Evolutionary conservation across 768 basidiomycete genomes (phyloP).

Genomic region (Podaxis sp.): DNA sequence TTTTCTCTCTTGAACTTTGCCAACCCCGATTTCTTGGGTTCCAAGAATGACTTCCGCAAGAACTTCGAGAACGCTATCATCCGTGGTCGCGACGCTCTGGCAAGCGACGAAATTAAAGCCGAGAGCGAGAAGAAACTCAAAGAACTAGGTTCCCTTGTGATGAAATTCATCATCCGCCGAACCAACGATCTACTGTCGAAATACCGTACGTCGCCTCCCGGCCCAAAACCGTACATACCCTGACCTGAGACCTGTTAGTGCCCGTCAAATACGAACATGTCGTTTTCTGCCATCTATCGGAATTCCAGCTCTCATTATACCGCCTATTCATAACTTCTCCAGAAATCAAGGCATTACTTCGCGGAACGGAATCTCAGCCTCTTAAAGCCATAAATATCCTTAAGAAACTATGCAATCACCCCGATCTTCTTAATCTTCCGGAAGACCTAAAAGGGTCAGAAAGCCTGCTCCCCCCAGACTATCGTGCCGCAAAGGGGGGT

Average conservation of each 20-base stretch:
- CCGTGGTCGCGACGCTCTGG: constrained; percentile 86
- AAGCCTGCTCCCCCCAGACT: constrained; percentile 57
- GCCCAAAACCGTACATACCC: constrained; percentile 3
- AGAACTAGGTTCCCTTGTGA: constrained; percentile 83
- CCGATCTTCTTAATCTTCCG: constrained; percentile 84
- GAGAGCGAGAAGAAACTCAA: constrained; percentile 87
- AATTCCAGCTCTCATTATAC: constrained; percentile 83
- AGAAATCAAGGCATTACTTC: constrained; percentile 86
- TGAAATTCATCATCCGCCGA: constrained; percentile 91
- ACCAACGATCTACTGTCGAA: constrained; percentile 95
- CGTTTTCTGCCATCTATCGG: constrained; percentile 86
- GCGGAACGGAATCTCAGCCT: constrained; percentile 89
- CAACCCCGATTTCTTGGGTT: constrained; percentile 86
- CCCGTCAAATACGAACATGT: constrained; percentile 99
- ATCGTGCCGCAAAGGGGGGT: constrained; percentile 38
- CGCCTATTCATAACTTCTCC: constrained; percentile 90
- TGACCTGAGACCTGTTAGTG: constrained; percentile 46
- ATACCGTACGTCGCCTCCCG: constrained; percentile 64
- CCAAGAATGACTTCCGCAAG: constrained; percentile 89
- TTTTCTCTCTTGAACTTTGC: constrained; percentile 93
- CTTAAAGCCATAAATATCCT: constrained; percentile 93
- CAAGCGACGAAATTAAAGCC: constrained; percentile 75
- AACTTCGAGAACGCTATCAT: constrained; percentile 93
- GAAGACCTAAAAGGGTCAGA: constrained; percentile 83
- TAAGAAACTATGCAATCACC: constrained; percentile 95